Percentiles rank a stretch among this genome's conserved stretches.
Conservation (phyloP, 2,329 filamentous ascomycete genomes). For the Beauveria sp. region DNA sequence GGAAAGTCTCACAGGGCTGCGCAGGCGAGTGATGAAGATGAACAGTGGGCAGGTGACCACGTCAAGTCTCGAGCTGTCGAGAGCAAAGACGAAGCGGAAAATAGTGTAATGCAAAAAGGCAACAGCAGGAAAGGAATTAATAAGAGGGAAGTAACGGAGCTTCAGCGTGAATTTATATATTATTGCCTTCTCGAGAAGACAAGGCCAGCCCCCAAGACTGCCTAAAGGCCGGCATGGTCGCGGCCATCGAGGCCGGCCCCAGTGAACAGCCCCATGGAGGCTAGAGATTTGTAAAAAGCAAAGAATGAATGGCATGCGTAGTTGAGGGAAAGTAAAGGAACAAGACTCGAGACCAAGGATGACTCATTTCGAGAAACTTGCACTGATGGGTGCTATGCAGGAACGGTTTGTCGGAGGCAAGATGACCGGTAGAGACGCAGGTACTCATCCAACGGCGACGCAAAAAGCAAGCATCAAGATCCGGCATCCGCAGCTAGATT, state of each 20-base stretch:
- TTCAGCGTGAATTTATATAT: background rate
- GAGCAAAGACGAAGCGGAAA: background rate
- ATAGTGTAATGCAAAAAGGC: background rate
- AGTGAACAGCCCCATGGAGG: background rate
- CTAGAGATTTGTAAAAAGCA: background rate
- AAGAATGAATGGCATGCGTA: background rate
- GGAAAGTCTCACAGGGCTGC: conserved; percentile 1
- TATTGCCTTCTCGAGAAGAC: background rate
- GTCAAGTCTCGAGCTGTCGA: background rate
- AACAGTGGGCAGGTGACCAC: conserved; percentile 4
- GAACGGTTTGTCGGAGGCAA: background rate
- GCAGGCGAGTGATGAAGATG: conserved; percentile 1
- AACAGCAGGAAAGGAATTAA: background rate
- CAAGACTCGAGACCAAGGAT: background rate
- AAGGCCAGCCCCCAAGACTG: background rate
- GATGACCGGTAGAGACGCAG: background rate
- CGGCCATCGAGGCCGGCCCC: background rate
- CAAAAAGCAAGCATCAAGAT: background rate
- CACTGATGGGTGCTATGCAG: background rate
- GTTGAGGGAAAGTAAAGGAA: background rate
- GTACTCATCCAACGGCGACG: background rate
- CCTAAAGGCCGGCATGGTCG: conserved; percentile 1
- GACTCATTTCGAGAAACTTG: background rate
- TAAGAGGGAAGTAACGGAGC: background rate
- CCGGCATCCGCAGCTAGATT: background rate